A percentile compares a stretch with the other conserved stretches of the same genome.
These are phyloP conservation scores for Picea mariana DNA, from an alignment of 83 land plant species.

Conservation along the genomic window DNA sequence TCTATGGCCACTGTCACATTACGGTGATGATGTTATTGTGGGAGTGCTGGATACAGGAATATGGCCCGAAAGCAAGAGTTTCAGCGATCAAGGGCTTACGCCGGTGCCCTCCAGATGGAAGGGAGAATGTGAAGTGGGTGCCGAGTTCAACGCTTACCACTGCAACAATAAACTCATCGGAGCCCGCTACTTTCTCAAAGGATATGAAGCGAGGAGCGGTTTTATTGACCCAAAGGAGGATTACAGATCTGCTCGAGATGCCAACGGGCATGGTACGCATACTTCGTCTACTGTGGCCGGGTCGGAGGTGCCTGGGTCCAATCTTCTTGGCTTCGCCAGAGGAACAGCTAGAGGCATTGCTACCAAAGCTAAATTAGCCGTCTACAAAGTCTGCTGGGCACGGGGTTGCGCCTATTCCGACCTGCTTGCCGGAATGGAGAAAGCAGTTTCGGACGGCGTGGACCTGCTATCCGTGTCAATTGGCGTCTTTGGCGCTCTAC, in stretches of 20 bases:
- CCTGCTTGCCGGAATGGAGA: slow-evolving; percentile 11
- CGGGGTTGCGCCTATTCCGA: slow-evolving; percentile 11
- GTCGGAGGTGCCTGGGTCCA: not conserved
- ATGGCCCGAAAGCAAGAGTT: slow-evolving; percentile 14
- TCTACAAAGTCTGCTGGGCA: slow-evolving; percentile 15
- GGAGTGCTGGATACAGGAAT: too few species aligned
- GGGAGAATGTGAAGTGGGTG: not conserved
- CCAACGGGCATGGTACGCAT: slow-evolving; percentile 15
- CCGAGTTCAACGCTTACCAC: not conserved
- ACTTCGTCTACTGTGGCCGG: slow-evolving; percentile 8
- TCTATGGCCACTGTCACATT: too few species aligned
- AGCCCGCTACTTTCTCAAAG: not conserved
- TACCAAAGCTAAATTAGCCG: slow-evolving; percentile 26
- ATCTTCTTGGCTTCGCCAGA: not conserved
- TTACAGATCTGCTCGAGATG: slow-evolving; percentile 9
- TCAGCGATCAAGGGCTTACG: slow-evolving; percentile 7
- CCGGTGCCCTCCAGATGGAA: not conserved
- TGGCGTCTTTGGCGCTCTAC: not conserved
- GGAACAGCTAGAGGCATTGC: slow-evolving; percentile 15
- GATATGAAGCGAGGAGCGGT: not conserved
- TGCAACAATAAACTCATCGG: too few species aligned
- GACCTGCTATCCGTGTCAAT: slow-evolving; percentile 4
- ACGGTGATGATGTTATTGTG: too few species aligned
- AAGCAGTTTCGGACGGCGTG: slow-evolving; percentile 7
- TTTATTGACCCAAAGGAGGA: not conserved